phyloP scores from a whole-genome alignment of 2,329 filamentous ascomycete genomes.

The Aspergillus sp. region DNA sequence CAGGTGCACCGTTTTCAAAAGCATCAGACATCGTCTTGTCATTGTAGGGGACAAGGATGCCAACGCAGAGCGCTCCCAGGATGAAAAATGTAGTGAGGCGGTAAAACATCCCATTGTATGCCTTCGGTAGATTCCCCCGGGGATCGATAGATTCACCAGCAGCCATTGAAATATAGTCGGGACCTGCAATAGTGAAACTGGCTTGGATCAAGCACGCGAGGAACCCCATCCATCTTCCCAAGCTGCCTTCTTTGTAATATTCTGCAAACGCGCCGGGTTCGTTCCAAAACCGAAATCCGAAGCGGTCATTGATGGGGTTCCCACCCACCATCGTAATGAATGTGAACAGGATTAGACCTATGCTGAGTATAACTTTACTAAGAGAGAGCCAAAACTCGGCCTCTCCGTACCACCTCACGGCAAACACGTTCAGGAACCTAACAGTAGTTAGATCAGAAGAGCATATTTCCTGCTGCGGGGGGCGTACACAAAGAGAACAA shows the following conservation, averaged over 20 bases:
- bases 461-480: not conserved
- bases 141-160: constrained; percentile 73
- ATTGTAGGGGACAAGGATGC: constrained; percentile 70
- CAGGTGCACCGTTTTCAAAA: constrained; percentile 59
- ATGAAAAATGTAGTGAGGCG: constrained; percentile 75
- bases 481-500: constrained; percentile 46
- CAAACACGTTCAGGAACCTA: constrained; percentile 64
- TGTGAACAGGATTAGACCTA: constrained; percentile 72
- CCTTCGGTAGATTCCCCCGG: constrained; percentile 66
- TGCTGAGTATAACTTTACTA: constrained; percentile 69
- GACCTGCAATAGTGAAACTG: constrained; percentile 66
- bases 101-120: constrained; percentile 78
- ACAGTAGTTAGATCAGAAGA: not conserved
- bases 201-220: constrained; percentile 72
- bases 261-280: constrained; percentile 69
- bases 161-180: constrained; percentile 64
- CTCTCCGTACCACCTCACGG: constrained; percentile 73
- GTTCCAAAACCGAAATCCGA: constrained; percentile 70
- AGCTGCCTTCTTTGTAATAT: constrained; percentile 61
- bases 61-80: constrained; percentile 69
- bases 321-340: constrained; percentile 82
- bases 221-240: constrained; percentile 76
- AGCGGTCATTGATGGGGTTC: constrained; percentile 69
- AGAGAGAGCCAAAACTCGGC: constrained; percentile 73
- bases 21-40: constrained; percentile 62